Percentiles rank a stretch among this genome's conserved stretches.
Evolutionary conservation across 768 basidiomycete species (phyloP).

Genomic region (Boletus sensibilis): DNA sequence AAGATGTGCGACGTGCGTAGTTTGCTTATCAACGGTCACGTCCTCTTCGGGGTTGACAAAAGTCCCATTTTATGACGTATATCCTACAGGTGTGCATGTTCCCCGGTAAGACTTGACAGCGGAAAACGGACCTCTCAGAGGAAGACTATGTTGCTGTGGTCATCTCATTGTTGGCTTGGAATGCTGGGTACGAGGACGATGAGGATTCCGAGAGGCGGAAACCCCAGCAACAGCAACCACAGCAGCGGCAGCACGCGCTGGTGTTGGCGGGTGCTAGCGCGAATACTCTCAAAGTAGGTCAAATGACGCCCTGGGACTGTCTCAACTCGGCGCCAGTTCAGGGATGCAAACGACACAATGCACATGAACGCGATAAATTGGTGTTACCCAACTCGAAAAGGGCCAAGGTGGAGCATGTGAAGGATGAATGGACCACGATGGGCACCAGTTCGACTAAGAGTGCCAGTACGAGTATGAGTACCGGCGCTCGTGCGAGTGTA

Average conservation of each 20-base stretch:
- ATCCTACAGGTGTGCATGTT: slow-evolving; percentile 70
- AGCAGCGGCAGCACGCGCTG: background rate
- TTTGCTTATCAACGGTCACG: background rate
- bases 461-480: background rate
- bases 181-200: slow-evolving; percentile 30
- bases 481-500: slow-evolving; percentile 1
- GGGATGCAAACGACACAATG: slow-evolving; percentile 28
- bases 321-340: slow-evolving; percentile 12
- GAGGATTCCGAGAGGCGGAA: slow-evolving; percentile 12
- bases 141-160: slow-evolving; percentile 32
- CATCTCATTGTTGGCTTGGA: slow-evolving; percentile 20
- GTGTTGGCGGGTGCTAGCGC: background rate
- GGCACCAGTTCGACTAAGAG: background rate
- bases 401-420: slow-evolving; percentile 15
- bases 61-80: background rate
- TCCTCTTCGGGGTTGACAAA: background rate
- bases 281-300: slow-evolving; percentile 4
- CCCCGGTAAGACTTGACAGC: slow-evolving; percentile 59
- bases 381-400: slow-evolving; percentile 21
- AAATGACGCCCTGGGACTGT: slow-evolving; percentile 26
- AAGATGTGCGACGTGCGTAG: slow-evolving; percentile 77
- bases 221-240: background rate
- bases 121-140: slow-evolving; percentile 50
- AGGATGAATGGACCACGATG: background rate
- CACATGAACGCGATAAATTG: slow-evolving; percentile 5